Conservation (phyloP, 306 rosid species). For the Sicyos edulis region DNA sequence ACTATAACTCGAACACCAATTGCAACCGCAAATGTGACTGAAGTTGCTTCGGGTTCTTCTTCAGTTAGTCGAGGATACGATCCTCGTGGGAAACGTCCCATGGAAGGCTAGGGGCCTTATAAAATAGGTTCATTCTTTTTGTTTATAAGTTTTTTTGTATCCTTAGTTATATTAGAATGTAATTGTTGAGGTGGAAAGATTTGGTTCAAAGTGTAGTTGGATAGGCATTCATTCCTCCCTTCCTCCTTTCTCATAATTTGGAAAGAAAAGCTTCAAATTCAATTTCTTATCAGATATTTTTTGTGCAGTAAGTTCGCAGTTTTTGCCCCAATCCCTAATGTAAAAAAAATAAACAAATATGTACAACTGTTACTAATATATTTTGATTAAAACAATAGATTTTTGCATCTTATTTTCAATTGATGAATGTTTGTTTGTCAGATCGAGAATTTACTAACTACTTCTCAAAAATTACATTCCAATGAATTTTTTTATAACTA, state of each 20-base stretch:
- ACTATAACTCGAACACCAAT: conserved; percentile 27
- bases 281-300: neutral
- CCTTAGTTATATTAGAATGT: conserved; percentile 3
- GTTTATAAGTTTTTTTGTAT: conserved; percentile 27
- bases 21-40: conserved; percentile 28
- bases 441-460: too few species aligned
- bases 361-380: neutral
- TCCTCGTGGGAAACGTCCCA: conserved; percentile 57
- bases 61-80: conserved; percentile 25
- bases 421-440: too few species aligned
- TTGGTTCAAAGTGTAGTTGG: neutral
- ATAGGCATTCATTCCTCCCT: neutral
- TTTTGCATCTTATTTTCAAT: neutral
- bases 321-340: neutral
- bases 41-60: conserved; percentile 5
- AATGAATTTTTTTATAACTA: too few species aligned
- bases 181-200: conserved; percentile 10
- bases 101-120: conserved; percentile 28
- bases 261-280: neutral
- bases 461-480: too few species aligned
- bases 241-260: neutral
- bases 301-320: too few species aligned
- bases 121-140: conserved; percentile 27
- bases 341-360: neutral
- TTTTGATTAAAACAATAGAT: neutral